Evolutionary conservation across 192 early-diverging fungal genomes (phyloP).

Genomic region (Gryganskiella cystojenkinii): DNA sequence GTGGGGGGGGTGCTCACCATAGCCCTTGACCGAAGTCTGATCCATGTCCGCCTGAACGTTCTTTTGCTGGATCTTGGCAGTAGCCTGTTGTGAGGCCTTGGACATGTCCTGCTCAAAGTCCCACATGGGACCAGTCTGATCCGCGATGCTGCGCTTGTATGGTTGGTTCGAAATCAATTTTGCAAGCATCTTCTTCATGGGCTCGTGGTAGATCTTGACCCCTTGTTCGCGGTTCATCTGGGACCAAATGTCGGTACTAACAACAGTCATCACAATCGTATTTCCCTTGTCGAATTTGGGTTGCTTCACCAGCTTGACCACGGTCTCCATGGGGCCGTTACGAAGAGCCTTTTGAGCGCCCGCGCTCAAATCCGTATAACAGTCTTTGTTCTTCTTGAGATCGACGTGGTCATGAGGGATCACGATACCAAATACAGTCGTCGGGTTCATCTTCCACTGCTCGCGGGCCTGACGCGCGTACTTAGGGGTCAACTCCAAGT

Average conservation of each 20-base stretch:
- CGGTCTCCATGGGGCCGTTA: constrained; percentile 21
- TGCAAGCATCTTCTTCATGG: constrained; percentile 17
- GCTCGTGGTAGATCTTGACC: constrained; percentile 23
- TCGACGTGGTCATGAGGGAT: constrained; percentile 44
- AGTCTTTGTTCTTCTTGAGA: constrained; percentile 32
- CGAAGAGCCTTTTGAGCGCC: constrained; percentile 6
- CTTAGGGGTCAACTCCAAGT: constrained; percentile 23
- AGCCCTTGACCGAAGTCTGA: constrained; percentile 26
- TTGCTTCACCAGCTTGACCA: constrained; percentile 45
- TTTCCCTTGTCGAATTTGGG: constrained; percentile 18
- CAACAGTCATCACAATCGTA: constrained; percentile 12
- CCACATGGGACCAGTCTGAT: constrained; percentile 41
- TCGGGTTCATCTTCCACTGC: constrained; percentile 22
- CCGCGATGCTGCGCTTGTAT: constrained; percentile 36
- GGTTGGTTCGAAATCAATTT: neutral
- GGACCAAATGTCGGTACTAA: constrained; percentile 32
- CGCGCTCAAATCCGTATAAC: constrained; percentile 10
- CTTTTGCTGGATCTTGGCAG: neutral
- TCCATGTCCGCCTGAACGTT: constrained; percentile 36
- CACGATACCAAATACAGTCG: constrained; percentile 16
- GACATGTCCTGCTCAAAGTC: constrained; percentile 33
- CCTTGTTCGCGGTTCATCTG: constrained; percentile 37
- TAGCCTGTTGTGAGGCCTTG: constrained; percentile 4
- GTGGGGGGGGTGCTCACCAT: constrained; percentile 23
- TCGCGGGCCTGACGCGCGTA: constrained; percentile 14